Evolutionary conservation across 768 basidiomycete species (phyloP).

Genomic region (Amanita pallidorosea): DNA sequence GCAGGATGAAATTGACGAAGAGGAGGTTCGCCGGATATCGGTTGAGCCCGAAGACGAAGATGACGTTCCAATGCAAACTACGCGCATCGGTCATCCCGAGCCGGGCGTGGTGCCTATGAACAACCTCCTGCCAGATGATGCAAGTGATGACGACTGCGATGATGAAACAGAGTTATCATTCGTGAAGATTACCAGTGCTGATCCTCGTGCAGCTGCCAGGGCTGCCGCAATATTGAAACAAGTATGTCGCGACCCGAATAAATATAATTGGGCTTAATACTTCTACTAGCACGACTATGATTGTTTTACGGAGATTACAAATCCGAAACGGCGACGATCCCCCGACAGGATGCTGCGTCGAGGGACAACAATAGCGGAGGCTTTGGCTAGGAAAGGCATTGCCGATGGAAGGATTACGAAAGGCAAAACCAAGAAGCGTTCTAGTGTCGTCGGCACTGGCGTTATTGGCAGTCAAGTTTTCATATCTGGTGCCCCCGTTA

Average conservation of each 20-base stretch:
- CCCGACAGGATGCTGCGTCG: background rate
- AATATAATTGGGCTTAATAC: slow-evolving; percentile 1
- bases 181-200: slow-evolving; percentile 76
- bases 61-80: background rate
- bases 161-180: slow-evolving; percentile 41
- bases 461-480: slow-evolving; percentile 41
- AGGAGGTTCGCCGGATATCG: slow-evolving; percentile 18
- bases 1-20: slow-evolving; percentile 13
- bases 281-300: slow-evolving; percentile 72
- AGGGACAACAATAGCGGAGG: background rate
- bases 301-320: slow-evolving; percentile 48
- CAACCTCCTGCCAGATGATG: background rate
- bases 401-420: slow-evolving; percentile 4
- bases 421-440: slow-evolving; percentile 14
- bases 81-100: background rate
- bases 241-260: slow-evolving; percentile 29
- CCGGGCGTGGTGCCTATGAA: too few species aligned
- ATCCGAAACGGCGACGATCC: slow-evolving; percentile 17
- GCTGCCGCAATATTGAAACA: slow-evolving; percentile 91
- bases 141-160: slow-evolving; percentile 15
- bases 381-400: background rate
- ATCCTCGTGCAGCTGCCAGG: slow-evolving; percentile 79
- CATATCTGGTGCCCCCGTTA: slow-evolving; percentile 42
- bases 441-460: slow-evolving; percentile 26
- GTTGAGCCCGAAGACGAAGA: slow-evolving; percentile 11